A percentile compares a stretch with the other conserved stretches of the same genome.
These are phyloP conservation scores for Saccharomyces hybrid DNA, from an alignment of 1,139 yeast genomes.

Conservation along the genomic window DNA sequence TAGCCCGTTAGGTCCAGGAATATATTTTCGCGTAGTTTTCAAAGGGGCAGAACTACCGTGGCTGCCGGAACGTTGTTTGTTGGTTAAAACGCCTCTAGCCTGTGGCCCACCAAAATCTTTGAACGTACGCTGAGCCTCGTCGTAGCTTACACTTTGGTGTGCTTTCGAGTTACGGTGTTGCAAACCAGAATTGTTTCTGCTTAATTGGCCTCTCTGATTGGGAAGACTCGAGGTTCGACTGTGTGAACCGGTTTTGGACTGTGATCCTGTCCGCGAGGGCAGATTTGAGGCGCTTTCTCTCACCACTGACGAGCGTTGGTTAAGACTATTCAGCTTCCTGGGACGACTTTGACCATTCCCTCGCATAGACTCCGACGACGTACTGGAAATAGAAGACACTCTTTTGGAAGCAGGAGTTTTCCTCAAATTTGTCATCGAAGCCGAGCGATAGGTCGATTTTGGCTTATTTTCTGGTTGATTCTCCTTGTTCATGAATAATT, in stretches of 20 bases:
- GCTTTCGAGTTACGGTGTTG: constrained; percentile 1
- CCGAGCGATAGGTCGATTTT: constrained; percentile 14
- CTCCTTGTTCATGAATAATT: constrained; percentile 28
- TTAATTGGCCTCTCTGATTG: constrained; percentile 1
- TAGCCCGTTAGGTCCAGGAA: constrained; percentile 43
- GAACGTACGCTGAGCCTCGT: constrained; percentile 22
- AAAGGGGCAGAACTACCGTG: constrained; percentile 15
- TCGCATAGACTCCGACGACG: neutral
- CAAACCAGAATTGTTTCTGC: constrained; percentile 4
- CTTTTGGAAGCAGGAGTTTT: constrained; percentile 2
- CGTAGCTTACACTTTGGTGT: constrained; percentile 8
- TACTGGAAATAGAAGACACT: neutral
- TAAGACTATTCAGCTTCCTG: neutral
- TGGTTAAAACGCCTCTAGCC: constrained; percentile 10
- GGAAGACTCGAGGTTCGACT: constrained; percentile 17
- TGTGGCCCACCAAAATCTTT: constrained; percentile 27
- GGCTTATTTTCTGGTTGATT: constrained; percentile 23
- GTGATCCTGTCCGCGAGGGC: neutral
- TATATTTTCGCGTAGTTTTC: constrained; percentile 37
- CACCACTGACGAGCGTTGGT: neutral
- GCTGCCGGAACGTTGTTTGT: constrained; percentile 6
- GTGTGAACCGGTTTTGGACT: constrained; percentile 1
- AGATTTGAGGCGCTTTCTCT: neutral
- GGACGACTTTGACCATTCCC: neutral
- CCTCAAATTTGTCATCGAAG: constrained; percentile 8